Percentiles rank a stretch among this genome's conserved stretches.
Evolutionary conservation across 148 eudicot genomes (phyloP).

Genomic region (Diospyros kaki): DNA sequence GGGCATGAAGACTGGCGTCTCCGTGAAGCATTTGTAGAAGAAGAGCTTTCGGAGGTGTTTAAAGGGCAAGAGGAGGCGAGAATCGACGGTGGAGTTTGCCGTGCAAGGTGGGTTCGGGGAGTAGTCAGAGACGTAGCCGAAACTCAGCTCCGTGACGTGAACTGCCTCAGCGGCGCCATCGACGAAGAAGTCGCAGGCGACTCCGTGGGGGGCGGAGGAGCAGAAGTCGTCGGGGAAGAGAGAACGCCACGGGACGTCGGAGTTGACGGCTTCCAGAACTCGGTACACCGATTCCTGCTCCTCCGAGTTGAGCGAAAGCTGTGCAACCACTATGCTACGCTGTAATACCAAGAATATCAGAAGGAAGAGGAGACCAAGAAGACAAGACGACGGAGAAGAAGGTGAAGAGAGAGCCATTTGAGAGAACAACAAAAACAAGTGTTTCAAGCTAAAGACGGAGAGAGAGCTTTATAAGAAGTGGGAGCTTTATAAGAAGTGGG

Average conservation of each 20-base stretch:
- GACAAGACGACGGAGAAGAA: not conserved
- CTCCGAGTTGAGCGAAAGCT: slow-evolving; percentile 33
- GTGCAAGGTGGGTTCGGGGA: slow-evolving; percentile 69
- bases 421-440: not conserved
- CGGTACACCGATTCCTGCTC: slow-evolving; percentile 68
- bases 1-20: slow-evolving; percentile 28
- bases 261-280: slow-evolving; percentile 64
- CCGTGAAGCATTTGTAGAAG: slow-evolving; percentile 73
- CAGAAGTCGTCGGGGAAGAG: slow-evolving; percentile 81
- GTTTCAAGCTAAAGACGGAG: not conserved
- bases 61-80: slow-evolving; percentile 34
- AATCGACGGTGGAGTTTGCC: slow-evolving; percentile 33
- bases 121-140: slow-evolving; percentile 69
- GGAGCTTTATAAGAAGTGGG: not conserved
- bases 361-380: slow-evolving; percentile 1
- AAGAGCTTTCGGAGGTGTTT: slow-evolving; percentile 59
- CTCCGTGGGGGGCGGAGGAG: slow-evolving; percentile 72
- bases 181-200: slow-evolving; percentile 56
- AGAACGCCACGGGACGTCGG: slow-evolving; percentile 52
- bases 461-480: not conserved
- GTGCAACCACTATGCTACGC: slow-evolving; percentile 16
- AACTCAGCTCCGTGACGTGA: slow-evolving; percentile 54
- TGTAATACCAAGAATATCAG: slow-evolving; percentile 6
- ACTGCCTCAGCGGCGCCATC: slow-evolving; percentile 13
- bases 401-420: slow-evolving; percentile 10